These are phyloP conservation scores for Metschnikowia similis DNA, from an alignment of 805 yeast genomes.

Conservation along the genomic window DNA sequence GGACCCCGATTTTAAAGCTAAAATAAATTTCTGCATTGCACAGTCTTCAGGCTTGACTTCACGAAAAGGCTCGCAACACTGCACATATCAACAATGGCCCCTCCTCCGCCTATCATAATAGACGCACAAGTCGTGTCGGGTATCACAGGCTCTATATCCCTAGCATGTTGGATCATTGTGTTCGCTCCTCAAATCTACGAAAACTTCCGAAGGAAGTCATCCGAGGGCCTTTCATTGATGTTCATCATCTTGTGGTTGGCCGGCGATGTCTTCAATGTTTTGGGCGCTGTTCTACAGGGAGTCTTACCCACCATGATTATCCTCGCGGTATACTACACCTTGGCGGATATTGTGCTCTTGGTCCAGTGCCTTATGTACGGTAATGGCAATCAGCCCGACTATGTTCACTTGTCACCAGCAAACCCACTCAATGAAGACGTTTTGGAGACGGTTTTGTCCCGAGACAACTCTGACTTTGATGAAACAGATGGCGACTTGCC, in stretches of 20 bases:
- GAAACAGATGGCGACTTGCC: slow-evolving; percentile 24
- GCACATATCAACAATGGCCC: slow-evolving; percentile 34
- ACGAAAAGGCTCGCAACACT: background rate
- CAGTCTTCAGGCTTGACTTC: background rate
- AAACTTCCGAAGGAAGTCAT: slow-evolving; percentile 75
- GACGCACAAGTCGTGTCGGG: slow-evolving; percentile 74
- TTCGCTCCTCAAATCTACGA: slow-evolving; percentile 97
- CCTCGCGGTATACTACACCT: slow-evolving; percentile 86
- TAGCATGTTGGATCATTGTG: slow-evolving; percentile 97
- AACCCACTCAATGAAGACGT: slow-evolving; percentile 74
- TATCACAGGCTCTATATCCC: slow-evolving; percentile 79
- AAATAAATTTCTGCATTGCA: background rate
- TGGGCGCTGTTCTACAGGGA: slow-evolving; percentile 87
- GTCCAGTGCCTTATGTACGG: slow-evolving; percentile 84
- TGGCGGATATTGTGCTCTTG: slow-evolving; percentile 81
- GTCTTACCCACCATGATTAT: slow-evolving; percentile 93
- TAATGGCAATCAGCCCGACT: slow-evolving; percentile 56
- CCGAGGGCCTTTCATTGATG: slow-evolving; percentile 84
- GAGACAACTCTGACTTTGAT: slow-evolving; percentile 26
- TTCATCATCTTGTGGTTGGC: slow-evolving; percentile 88
- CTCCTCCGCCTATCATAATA: slow-evolving; percentile 62
- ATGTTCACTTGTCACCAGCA: slow-evolving; percentile 82
- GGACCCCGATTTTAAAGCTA: background rate
- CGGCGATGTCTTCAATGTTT: slow-evolving; percentile 90
- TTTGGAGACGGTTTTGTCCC: slow-evolving; percentile 54